A percentile compares a stretch with the other conserved stretches of the same genome.
These are phyloP conservation scores for Aurinia saxatilis DNA, from an alignment of 345 rosid species.

Conservation along the genomic window DNA sequence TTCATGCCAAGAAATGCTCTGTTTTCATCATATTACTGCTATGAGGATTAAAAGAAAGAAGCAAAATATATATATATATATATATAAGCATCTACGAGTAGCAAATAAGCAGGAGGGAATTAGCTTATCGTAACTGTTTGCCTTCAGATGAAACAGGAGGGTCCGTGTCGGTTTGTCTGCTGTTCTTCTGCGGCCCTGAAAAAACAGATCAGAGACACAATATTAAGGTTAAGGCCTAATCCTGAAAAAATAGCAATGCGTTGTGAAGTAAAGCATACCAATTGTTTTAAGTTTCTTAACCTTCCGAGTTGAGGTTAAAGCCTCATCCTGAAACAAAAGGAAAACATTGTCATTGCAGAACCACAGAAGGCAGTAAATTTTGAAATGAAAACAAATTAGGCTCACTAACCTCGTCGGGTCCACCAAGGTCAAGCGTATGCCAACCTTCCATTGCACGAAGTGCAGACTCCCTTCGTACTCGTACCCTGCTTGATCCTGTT, in stretches of 20 bases:
- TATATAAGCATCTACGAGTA: background rate
- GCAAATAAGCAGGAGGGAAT: conserved; percentile 9
- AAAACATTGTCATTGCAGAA: conserved; percentile 1
- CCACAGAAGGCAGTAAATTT: background rate
- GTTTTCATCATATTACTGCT: background rate
- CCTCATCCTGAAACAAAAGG: conserved; percentile 41
- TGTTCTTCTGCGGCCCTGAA: conserved; percentile 54
- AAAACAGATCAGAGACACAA: conserved; percentile 13
- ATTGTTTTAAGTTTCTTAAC: conserved; percentile 68
- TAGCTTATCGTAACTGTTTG: conserved; percentile 51
- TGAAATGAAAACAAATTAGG: conserved; percentile 34
- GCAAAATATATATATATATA: too few species aligned
- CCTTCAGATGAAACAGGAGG: conserved; percentile 31
- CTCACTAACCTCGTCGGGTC: conserved; percentile 57
- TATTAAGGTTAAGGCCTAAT: conserved; percentile 9
- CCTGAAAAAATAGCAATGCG: conserved; percentile 5
- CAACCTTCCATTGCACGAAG: conserved; percentile 93
- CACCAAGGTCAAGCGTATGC: conserved; percentile 68
- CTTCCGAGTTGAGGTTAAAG: conserved; percentile 39
- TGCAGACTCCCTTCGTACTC: conserved; percentile 70
- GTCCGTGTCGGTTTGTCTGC: conserved; percentile 34
- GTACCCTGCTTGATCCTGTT: conserved; percentile 61
- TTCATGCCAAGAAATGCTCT: background rate
- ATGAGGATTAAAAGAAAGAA: background rate
- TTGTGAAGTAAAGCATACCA: conserved; percentile 35